Evolutionary conservation across 768 basidiomycete genomes (phyloP), one percentile per base, ranked within the genome.

Genomic region (Boletus sp.): DNA sequence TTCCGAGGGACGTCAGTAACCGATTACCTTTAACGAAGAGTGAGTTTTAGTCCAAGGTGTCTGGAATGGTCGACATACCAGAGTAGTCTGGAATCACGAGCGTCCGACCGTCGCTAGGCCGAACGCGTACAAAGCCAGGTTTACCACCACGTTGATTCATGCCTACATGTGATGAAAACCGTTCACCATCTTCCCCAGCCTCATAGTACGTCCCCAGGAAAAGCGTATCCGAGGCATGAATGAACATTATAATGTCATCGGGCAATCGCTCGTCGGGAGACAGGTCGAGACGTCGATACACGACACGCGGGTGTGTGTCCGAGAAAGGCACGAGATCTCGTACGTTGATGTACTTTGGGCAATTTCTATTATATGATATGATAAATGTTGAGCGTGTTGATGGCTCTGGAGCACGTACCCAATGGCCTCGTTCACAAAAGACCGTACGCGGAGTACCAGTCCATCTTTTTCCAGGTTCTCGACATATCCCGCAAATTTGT

Each of bases 61-160:
- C 4, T 47, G 50, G 18, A 17, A 28, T 18, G 15, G 29, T 18
- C 20, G 30, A 45, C 52, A 9, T 59, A 69, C 85, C 85, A 39
- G 83, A 83, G 56, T 77, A 87, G 62, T 89, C 85, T 2, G 87
- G 87, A 14, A 87, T 61, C 2, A 82, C 76, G 4, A 87, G 59
- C 0, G 82, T 86, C 28, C 80, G 76, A 7, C 79, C 77, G 63
- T 86, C 80, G 3, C 76, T 77, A 5, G 79, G 80, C 42, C 73
- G 67, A 18, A 87, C 79, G 12, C 86, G 83, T 1, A 83, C 73
- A 63, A 86, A 87, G 0, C 87, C 86, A 18, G 78, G 76, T 33
- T 75, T 73, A 2, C 87, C 87, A 4, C 83, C 85, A 5, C 87
- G 83, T 32, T 85, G 82, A 55, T 88, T 88, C 76, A 83, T 84